Evolutionary conservation across 805 yeast species (phyloP), one percentile per base, ranked within the genome.

Genomic region (Starmerella apis): DNA sequence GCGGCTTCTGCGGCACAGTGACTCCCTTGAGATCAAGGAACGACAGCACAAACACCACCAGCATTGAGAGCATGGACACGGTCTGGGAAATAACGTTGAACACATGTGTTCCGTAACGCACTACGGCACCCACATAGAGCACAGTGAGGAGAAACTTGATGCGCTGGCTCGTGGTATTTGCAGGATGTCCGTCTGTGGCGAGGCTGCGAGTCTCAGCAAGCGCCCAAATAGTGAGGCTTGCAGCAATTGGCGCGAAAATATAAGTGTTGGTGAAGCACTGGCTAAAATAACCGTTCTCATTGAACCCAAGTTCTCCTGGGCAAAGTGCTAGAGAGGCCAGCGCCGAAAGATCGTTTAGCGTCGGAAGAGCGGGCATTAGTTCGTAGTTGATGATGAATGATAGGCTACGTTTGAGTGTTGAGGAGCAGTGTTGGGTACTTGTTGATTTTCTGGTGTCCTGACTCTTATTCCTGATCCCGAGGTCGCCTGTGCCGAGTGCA

Each of bases 1-100:
- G 48, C 20, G 59, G 51, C 50, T 51, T 49, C 38, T 46, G 51
- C 16, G 61, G 57, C 16, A 60, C 51, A 16, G 28, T 30, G 16
- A 57, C 56, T 45, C 63, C 63, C 51, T 60, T 59, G 19, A 59
- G 37, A 37, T 60, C 62, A 43, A 55, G 33, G 51, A 49, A 59
- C n/a, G 57, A 49, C 31, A 56, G 50, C 32, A 58, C 39, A 25
- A 60, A 60, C 27, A 51, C 45, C 11, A 49, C 47, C 28, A 54
- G 36, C 47, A 56, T 25, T 18, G 57, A 43, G 22, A 51, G 6
- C 46, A 48, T 18, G 7, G 57, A 46, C 9, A 45, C 54, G 7
- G 51, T 33, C 38, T 36, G 27, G 27, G 57, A 49, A 45, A 59
- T 48, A 25, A 48, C 51, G 46, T 60, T 60, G 56, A 59, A 52